A percentile compares a stretch with the other conserved stretches of the same genome.
phyloP scores from a whole-genome alignment of 371 early-diverging fungal genomes.

The Conidiobolus incongruus region DNA sequence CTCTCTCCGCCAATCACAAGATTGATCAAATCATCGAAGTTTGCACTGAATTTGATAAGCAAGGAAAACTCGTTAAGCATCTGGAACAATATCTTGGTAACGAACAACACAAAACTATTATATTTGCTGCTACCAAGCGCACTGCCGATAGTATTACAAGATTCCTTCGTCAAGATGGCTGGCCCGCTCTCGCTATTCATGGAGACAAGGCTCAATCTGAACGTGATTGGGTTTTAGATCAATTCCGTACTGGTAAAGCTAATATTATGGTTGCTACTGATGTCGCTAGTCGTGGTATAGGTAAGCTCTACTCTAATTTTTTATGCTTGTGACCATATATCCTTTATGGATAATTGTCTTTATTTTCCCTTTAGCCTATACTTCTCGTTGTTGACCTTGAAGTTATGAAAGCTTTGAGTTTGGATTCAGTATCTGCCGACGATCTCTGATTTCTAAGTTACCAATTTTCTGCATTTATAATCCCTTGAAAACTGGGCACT shows the following conservation, averaged over 20 bases:
- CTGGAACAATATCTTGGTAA: conserved; percentile 53
- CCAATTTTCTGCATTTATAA: no score
- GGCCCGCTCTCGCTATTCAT: conserved; percentile 94
- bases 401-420: no score
- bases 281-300: conserved; percentile 98
- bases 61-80: conserved; percentile 18
- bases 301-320: no score
- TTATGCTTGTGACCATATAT: no score
- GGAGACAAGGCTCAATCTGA: conserved; percentile 97
- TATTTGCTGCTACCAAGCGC: conserved; percentile 96
- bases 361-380: no score
- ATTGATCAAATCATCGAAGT: conserved; percentile 86
- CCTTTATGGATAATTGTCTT: no score
- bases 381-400: no score
- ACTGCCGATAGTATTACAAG: conserved; percentile 92
- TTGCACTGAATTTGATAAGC: conserved; percentile 74
- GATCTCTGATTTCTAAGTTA: no score
- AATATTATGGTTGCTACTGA: conserved; percentile 99
- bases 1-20: conserved; percentile 83
- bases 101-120: conserved; percentile 70
- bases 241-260: conserved; percentile 72
- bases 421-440: no score
- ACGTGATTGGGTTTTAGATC: conserved; percentile 91
- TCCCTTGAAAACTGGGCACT: no score
- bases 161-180: conserved; percentile 80